Percentiles rank a stretch among this genome's conserved stretches.
Evolutionary conservation across 768 basidiomycete species (phyloP).

Genomic region (Termitomyces sp.): DNA sequence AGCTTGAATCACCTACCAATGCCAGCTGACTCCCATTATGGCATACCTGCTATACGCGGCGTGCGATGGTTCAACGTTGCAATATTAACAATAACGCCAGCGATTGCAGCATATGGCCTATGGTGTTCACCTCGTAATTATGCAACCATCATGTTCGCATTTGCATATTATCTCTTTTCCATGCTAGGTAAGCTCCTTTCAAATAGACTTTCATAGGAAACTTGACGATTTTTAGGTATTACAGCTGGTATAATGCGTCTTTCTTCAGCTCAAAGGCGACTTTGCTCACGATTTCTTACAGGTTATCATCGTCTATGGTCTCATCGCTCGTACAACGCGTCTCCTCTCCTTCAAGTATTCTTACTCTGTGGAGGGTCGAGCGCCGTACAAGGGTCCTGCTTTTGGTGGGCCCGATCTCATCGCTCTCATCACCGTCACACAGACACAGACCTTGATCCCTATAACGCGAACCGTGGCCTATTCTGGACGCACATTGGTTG

Average conservation of each 20-base stretch:
- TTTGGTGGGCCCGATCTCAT: slow-evolving; percentile 85
- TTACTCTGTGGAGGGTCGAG: slow-evolving; percentile 75
- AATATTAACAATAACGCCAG: slow-evolving; percentile 68
- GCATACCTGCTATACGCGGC: slow-evolving; percentile 49
- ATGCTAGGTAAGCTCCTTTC: slow-evolving; percentile 61
- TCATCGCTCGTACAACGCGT: slow-evolving; percentile 79
- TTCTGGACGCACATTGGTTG: slow-evolving; percentile 83
- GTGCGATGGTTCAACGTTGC: slow-evolving; percentile 78
- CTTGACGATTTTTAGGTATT: slow-evolving; percentile 33
- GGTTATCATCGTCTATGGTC: slow-evolving; percentile 87
- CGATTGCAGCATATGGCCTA: slow-evolving; percentile 67
- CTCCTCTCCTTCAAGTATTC: slow-evolving; percentile 64
- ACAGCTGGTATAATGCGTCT: slow-evolving; percentile 37
- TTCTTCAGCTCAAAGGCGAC: slow-evolving; percentile 22
- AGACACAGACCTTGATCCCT: slow-evolving; percentile 84
- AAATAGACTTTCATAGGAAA: slow-evolving; percentile 13
- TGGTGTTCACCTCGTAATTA: slow-evolving; percentile 40
- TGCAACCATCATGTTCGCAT: slow-evolving; percentile 59
- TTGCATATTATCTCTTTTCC: slow-evolving; percentile 80
- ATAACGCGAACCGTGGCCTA: slow-evolving; percentile 74
- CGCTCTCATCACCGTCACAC: slow-evolving; percentile 83
- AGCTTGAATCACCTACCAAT: slow-evolving; percentile 3
- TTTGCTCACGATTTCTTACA: slow-evolving; percentile 20
- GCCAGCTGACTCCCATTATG: slow-evolving; percentile 17
- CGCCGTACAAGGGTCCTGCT: slow-evolving; percentile 83